Base-by-base conservation (phyloP, 2,329 filamentous ascomycete genomes). In the Trichoderma simmonsii region DNA sequence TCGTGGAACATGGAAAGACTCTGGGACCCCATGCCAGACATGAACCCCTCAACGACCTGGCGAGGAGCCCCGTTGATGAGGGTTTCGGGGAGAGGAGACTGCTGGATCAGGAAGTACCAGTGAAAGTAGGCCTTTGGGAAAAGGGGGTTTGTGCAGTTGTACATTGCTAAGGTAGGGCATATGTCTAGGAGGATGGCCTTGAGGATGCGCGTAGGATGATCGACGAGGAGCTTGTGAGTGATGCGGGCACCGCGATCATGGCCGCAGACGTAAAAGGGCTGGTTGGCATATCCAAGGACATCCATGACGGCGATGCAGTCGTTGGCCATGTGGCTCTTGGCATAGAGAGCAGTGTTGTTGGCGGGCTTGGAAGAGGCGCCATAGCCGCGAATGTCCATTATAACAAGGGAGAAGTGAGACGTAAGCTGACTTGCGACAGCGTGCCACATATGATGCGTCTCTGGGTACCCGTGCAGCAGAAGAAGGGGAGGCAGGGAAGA, bases 51-150 rank as follows among this genome's bases (percentile, higher is more conserved):
- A 0, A 82, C 79, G n/a, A 86, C 82, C 39, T 80, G 78, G 7
- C 80, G 76, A 3, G 84, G 82, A 28, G 80, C 76, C 0, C 76
- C 78, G 0, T 78, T 78, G 73, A 85, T 84, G 61, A 87, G 78
- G 54, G 81, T 83, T 75, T 89, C 87, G 0, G 85, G 87, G 6
- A 89, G 81, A 0, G 87, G 85, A 6, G 79, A 79, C 0, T 80
- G 77, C 76, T 90, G 88, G 9, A 88, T 86, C 24, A 89, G 81
- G 73, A 89, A 85, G 67, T 88, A 88, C 87, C 88, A 90, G 78
- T 90, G 87, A 75, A 85, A 89, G 77, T 88, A 89, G 0, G 82
- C 81, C 32, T 80, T 81, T 1, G 86, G 85, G 72, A 87, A 85
- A 0, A 78, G 77, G 5, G 81, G 74, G 66, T 83, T 74, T 3